phyloP scores from a whole-genome alignment of 805 yeast species.

The Wickerhamiella galacta region DNA sequence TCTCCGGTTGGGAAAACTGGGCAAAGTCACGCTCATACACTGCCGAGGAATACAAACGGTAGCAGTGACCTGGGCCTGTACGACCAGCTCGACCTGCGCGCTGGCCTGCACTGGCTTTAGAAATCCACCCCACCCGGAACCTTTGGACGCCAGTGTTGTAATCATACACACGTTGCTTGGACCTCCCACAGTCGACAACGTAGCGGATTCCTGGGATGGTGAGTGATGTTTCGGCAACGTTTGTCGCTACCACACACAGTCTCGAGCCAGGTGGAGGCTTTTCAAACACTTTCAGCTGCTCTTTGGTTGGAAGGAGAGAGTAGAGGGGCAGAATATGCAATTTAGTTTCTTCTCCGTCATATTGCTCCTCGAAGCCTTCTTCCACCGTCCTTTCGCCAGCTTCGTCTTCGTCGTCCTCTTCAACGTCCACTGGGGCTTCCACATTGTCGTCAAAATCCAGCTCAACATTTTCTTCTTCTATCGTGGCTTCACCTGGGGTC shows the following conservation, averaged over 20 bases:
- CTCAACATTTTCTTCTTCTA: conserved; percentile 83
- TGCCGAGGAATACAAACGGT: conserved; percentile 83
- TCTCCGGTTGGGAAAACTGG: conserved; percentile 78
- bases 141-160: conserved; percentile 83
- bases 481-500: conserved; percentile 32
- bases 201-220: conserved; percentile 92
- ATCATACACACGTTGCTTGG: conserved; percentile 73
- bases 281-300: conserved; percentile 85
- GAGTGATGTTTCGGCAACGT: conserved; percentile 93
- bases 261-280: conserved; percentile 74
- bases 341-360: conserved; percentile 42
- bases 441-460: conserved; percentile 23
- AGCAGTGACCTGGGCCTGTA: conserved; percentile 97
- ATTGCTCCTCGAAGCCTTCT: conserved; percentile 35
- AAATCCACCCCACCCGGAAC: conserved; percentile 78
- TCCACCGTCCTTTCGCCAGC: conserved; percentile 32
- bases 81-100: conserved; percentile 96
- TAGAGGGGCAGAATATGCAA: conserved; percentile 82
- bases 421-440: conserved; percentile 20
- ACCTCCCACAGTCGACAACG: conserved; percentile 88
- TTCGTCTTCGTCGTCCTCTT: conserved; percentile 27
- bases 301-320: conserved; percentile 82
- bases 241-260: conserved; percentile 86
- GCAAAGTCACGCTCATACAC: conserved; percentile 73
- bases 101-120: conserved; percentile 92